Conservation (phyloP, 352 stramenopile genomes). For the Globisporangium paroecandrum region DNA sequence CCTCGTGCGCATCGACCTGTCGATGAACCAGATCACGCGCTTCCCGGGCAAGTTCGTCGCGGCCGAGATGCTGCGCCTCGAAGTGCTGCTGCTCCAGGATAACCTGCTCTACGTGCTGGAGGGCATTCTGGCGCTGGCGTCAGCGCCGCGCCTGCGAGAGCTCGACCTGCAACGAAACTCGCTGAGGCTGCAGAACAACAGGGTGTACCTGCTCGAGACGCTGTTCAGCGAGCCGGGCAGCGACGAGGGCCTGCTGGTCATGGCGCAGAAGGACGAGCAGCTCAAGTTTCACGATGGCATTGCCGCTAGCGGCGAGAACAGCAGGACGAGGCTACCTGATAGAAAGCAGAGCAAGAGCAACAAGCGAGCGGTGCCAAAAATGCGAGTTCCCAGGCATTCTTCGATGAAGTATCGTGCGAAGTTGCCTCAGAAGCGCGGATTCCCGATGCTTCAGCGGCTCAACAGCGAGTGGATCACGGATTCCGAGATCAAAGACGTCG, state of each 20-base stretch:
- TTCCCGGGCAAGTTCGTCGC: conserved; percentile 51
- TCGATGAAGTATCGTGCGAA: conserved; percentile 34
- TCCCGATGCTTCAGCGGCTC: conserved; percentile 62
- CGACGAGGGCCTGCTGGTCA: conserved; percentile 33
- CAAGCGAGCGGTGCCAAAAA: neutral
- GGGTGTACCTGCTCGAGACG: conserved; percentile 65
- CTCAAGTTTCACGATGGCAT: conserved; percentile 22
- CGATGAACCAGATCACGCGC: conserved; percentile 51
- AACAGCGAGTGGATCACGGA: conserved; percentile 66
- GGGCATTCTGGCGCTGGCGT: conserved; percentile 53
- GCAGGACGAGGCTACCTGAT: neutral
- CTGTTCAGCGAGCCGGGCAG: conserved; percentile 34
- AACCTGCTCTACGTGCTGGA: conserved; percentile 67
- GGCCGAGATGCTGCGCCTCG: conserved; percentile 36
- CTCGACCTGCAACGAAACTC: conserved; percentile 58
- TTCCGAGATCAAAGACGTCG: conserved; percentile 41
- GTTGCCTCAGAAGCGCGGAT: conserved; percentile 47
- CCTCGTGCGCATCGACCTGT: conserved; percentile 53
- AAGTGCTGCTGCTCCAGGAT: conserved; percentile 45
- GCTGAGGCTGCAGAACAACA: conserved; percentile 56
- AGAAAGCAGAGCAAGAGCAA: neutral
- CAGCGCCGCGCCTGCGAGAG: conserved; percentile 41
- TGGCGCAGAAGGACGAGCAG: conserved; percentile 34
- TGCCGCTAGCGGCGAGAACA: neutral
- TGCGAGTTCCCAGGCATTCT: neutral